phyloP scores from a whole-genome alignment of 306 rosid genomes.

The Rosa chinensis region DNA sequence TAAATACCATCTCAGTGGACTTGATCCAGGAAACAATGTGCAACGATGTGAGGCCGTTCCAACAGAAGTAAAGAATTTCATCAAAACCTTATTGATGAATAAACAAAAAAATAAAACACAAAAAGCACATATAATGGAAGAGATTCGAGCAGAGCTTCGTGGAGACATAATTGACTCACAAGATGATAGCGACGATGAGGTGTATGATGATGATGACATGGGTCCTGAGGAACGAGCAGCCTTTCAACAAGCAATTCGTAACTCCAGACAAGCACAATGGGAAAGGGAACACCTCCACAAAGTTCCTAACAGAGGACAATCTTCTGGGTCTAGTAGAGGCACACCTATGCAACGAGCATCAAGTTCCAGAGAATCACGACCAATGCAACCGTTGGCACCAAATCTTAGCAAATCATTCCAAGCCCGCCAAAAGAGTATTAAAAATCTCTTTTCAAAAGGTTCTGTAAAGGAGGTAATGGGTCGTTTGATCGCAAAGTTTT shows the following conservation, averaged over 20 bases:
- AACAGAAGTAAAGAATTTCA: neutral
- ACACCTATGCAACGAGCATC: neutral
- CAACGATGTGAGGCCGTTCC: neutral
- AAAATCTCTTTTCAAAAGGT: no score
- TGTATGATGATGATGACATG: neutral
- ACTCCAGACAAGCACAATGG: neutral
- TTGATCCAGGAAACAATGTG: neutral
- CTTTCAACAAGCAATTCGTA: neutral
- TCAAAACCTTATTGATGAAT: neutral
- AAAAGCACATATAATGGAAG: neutral
- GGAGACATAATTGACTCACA: neutral
- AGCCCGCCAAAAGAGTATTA: no score
- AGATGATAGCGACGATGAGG: neutral
- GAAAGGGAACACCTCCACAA: neutral
- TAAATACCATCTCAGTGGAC: neutral
- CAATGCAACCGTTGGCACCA: no score
- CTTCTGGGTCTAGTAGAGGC: neutral
- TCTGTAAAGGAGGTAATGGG: no score
- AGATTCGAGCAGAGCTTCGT: neutral
- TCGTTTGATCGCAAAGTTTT: no score
- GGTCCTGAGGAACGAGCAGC: neutral
- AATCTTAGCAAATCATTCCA: no score
- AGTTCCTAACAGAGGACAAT: neutral
- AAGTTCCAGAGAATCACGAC: neutral
- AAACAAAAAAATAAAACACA: neutral